These are phyloP conservation scores for Sclerotinia borealis DNA, from an alignment of 2,329 filamentous ascomycete genomes.

Conservation along the genomic window DNA sequence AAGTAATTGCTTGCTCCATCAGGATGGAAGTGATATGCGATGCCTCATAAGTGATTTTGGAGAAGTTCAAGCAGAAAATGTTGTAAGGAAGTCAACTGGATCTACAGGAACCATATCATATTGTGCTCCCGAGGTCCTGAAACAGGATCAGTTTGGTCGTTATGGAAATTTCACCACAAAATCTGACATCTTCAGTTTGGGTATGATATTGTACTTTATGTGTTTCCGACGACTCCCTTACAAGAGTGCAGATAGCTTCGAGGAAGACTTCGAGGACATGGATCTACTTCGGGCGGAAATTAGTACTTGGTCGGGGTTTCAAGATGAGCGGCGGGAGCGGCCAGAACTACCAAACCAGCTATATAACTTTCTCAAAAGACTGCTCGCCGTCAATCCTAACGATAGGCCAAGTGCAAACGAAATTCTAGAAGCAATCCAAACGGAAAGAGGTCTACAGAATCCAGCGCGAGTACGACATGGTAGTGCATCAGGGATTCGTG, in stretches of 20 bases:
- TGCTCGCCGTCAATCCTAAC: constrained; percentile 70
- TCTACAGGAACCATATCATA: constrained; percentile 96
- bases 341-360: constrained; percentile 80
- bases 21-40: constrained; percentile 59
- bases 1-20: constrained; percentile 86
- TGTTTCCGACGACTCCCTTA: constrained; percentile 91
- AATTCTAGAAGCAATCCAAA: constrained; percentile 51
- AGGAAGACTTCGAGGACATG: constrained; percentile 89
- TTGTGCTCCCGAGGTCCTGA: constrained; percentile 89
- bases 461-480: constrained; percentile 24
- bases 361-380: constrained; percentile 74
- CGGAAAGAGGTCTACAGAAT: constrained; percentile 30
- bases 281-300: constrained; percentile 83
- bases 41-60: constrained; percentile 97
- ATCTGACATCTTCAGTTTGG: constrained; percentile 95
- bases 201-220: constrained; percentile 98
- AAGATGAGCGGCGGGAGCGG: constrained; percentile 66
- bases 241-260: constrained; percentile 69
- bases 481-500: constrained; percentile 23
- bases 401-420: constrained; percentile 81
- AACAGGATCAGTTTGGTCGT: constrained; percentile 58
- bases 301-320: constrained; percentile 77
- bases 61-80: constrained; percentile 83
- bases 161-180: constrained; percentile 95
- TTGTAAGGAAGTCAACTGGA: constrained; percentile 79